phyloP scores from a whole-genome alignment of 1,284 basidiomycete species.

The Boletellus dicymbophilus region DNA sequence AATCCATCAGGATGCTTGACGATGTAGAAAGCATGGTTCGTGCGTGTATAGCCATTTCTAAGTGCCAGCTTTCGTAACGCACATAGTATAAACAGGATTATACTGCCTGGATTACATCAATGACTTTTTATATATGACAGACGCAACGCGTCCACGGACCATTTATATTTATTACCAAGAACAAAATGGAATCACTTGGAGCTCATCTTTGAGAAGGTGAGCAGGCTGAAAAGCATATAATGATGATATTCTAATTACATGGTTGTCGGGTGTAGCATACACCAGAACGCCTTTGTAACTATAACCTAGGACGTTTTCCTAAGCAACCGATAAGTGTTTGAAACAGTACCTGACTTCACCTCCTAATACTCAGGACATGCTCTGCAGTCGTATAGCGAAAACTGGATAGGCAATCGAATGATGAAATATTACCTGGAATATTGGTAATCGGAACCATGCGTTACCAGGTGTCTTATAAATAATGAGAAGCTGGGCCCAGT shows the following conservation, averaged over 20 bases:
- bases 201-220: conserved; percentile 38
- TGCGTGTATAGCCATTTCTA: conserved; percentile 54
- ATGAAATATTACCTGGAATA: conserved; percentile 48
- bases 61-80: conserved; percentile 72
- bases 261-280: conserved; percentile 72
- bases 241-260: too few species aligned
- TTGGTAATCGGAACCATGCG: conserved; percentile 69
- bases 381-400: conserved; percentile 27
- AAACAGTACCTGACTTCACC: conserved; percentile 33
- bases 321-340: background rate
- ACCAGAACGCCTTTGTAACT: conserved; percentile 67
- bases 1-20: conserved; percentile 67
- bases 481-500: conserved; percentile 66
- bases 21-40: conserved; percentile 74
- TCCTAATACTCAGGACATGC: conserved; percentile 55
- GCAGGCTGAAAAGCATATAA: background rate
- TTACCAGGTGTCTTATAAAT: conserved; percentile 79
- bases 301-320: conserved; percentile 45
- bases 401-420: background rate
- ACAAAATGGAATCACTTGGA: conserved; percentile 62
- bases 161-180: conserved; percentile 63
- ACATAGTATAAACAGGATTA: conserved; percentile 65
- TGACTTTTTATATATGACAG: background rate
- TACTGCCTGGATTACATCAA: conserved; percentile 56
- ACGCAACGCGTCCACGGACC: conserved; percentile 37